A percentile compares a stretch with the other conserved stretches of the same genome.
Conservation (phyloP, 2,329 filamentous ascomycete genomes). For the Tolypocladium cylindrosporum region DNA sequence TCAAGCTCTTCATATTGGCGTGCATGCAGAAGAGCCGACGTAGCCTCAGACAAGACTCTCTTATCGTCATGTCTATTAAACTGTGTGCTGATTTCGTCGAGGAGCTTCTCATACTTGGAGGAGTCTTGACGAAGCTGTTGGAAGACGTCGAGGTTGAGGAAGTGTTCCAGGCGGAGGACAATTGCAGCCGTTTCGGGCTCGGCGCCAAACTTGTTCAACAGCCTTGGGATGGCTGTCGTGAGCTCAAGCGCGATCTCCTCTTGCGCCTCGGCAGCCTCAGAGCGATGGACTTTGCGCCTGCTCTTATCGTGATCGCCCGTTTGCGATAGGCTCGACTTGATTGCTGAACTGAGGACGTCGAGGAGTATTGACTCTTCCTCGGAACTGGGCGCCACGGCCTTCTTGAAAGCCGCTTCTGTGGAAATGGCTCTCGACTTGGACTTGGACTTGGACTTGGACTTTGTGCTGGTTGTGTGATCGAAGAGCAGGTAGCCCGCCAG, state of each 20-base stretch:
- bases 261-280: conserved; percentile 59
- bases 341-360: conserved; percentile 75
- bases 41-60: conserved; percentile 74
- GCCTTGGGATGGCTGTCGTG: conserved; percentile 67
- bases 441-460: conserved; percentile 37
- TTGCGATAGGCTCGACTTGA: conserved; percentile 62
- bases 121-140: conserved; percentile 82
- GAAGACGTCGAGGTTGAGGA: conserved; percentile 79
- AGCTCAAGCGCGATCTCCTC: conserved; percentile 73
- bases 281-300: conserved; percentile 46
- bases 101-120: conserved; percentile 64
- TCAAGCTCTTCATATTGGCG: conserved; percentile 80
- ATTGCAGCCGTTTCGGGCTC: conserved; percentile 75
- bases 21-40: conserved; percentile 72
- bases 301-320: conserved; percentile 54
- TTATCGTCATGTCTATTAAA: conserved; percentile 89
- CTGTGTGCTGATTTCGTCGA: conserved; percentile 89
- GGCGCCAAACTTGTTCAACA: conserved; percentile 91
- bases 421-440: conserved; percentile 35
- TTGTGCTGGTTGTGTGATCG: conserved; percentile 67
- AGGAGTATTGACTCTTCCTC: conserved; percentile 78
- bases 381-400: conserved; percentile 61
- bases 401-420: conserved; percentile 54
- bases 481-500: conserved; percentile 85
- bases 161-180: conserved; percentile 76